These are phyloP conservation scores for Monosporozyma servazzii DNA, from an alignment of 805 yeast genomes.

Conservation along the genomic window DNA sequence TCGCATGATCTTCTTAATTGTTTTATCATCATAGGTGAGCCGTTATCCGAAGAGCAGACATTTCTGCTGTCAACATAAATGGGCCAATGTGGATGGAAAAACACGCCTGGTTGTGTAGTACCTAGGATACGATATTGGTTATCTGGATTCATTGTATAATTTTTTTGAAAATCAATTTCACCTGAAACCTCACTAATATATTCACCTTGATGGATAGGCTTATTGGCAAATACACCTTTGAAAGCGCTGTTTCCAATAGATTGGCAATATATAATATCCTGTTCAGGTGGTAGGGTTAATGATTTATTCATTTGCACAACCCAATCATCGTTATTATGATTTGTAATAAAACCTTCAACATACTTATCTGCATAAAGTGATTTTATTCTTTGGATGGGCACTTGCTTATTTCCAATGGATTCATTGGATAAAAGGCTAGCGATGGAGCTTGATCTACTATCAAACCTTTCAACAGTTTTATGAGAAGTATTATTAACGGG, in stretches of 20 bases:
- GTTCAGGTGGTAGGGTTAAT: not conserved
- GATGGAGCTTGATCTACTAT: not conserved
- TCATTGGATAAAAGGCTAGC: not conserved
- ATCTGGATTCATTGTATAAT: constrained; percentile 52
- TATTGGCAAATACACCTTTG: constrained; percentile 43
- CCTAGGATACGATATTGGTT: constrained; percentile 77
- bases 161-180: constrained; percentile 55
- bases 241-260: not conserved
- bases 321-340: constrained; percentile 39
- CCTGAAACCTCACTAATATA: constrained; percentile 61
- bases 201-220: constrained; percentile 37
- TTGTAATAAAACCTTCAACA: constrained; percentile 39
- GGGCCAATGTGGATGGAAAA: constrained; percentile 49
- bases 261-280: not conserved
- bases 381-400: not conserved
- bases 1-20: constrained; percentile 58
- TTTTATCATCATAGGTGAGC: not conserved
- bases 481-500: not conserved
- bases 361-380: constrained; percentile 31
- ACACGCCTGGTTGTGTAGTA: constrained; percentile 50
- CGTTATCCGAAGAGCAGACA: not conserved
- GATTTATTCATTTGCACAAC: constrained; percentile 15
- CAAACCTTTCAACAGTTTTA: not conserved
- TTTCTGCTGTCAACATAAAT: constrained; percentile 73
- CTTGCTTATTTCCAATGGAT: not conserved